A percentile compares a stretch with the other conserved stretches of the same genome.
Conservation (phyloP, 2,329 filamentous ascomycete genomes). For the Torrubiella hemipterigena region DNA sequence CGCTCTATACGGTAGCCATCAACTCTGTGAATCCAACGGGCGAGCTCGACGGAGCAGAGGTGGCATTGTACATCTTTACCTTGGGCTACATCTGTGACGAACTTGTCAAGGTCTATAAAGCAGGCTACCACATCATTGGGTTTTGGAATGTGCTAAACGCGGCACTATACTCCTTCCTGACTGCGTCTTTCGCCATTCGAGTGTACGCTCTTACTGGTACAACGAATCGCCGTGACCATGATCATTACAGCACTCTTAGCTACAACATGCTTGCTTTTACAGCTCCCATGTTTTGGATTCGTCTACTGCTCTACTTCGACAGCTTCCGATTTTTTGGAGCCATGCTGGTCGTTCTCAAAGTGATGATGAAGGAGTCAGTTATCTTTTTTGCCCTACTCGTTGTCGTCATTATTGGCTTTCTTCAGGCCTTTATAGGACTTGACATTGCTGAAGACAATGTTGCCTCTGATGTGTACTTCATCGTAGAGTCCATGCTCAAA, state of each 20-base stretch:
- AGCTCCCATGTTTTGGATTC: slow-evolving; percentile 94
- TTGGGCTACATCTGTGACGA: slow-evolving; percentile 86
- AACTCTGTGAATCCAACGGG: slow-evolving; percentile 84
- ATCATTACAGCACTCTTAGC: slow-evolving; percentile 63
- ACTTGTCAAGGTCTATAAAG: slow-evolving; percentile 80
- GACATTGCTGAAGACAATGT: slow-evolving; percentile 68
- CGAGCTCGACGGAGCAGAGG: slow-evolving; percentile 74
- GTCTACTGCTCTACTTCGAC: slow-evolving; percentile 84
- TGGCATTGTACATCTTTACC: slow-evolving; percentile 81
- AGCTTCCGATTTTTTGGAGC: slow-evolving; percentile 92
- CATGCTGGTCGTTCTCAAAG: slow-evolving; percentile 94
- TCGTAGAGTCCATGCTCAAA: slow-evolving; percentile 74
- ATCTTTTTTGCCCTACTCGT: slow-evolving; percentile 91
- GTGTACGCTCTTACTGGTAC: slow-evolving; percentile 63
- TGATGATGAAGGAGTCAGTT: slow-evolving; percentile 86
- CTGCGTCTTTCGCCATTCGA: slow-evolving; percentile 66
- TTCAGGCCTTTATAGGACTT: slow-evolving; percentile 89
- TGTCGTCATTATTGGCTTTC: slow-evolving; percentile 74
- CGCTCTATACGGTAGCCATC: slow-evolving; percentile 78
- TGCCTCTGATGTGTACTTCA: slow-evolving; percentile 58
- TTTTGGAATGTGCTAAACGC: slow-evolving; percentile 98
- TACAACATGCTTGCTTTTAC: slow-evolving; percentile 93
- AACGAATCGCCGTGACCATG: slow-evolving; percentile 30
- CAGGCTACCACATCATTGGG: slow-evolving; percentile 78
- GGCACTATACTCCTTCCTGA: slow-evolving; percentile 66